Conservation (phyloP, 1,284 basidiomycete genomes). For the Ceratobasidium sp. region DNA sequence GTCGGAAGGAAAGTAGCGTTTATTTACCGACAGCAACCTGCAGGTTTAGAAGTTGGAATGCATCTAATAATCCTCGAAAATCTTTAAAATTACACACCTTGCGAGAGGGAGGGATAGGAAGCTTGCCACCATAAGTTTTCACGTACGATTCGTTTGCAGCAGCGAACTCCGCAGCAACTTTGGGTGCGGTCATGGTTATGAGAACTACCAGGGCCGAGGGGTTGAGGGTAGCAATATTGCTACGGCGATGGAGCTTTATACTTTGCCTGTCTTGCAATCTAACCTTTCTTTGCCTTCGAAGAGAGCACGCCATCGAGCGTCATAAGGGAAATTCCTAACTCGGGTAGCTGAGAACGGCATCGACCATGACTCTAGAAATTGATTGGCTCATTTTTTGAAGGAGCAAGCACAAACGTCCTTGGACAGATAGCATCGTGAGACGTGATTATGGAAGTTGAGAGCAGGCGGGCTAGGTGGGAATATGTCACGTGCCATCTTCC, state of each 20-base stretch:
- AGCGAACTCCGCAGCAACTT: slow-evolving; percentile 55
- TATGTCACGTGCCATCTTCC: neutral
- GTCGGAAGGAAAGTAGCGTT: neutral
- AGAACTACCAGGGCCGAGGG: slow-evolving; percentile 9
- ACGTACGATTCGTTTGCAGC: slow-evolving; percentile 61
- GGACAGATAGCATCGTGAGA: neutral
- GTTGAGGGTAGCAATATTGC: neutral
- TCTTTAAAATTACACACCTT: slow-evolving; percentile 55
- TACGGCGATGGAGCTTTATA: neutral
- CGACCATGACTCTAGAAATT: neutral
- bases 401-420: neutral
- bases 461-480: neutral
- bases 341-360: neutral
- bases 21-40: slow-evolving; percentile 31
- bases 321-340: neutral
- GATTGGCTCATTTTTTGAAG: neutral
- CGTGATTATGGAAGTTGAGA: neutral
- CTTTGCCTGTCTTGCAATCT: too few species aligned
- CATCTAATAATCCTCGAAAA: slow-evolving; percentile 64
- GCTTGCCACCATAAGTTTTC: slow-evolving; percentile 62
- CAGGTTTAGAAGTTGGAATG: neutral
- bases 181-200: slow-evolving; percentile 42
- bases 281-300: neutral
- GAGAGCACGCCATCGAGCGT: slow-evolving; percentile 36
- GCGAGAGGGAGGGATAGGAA: slow-evolving; percentile 66